Conservation (phyloP, 179 eudicot species). For the Amaranthus tricolor region DNA sequence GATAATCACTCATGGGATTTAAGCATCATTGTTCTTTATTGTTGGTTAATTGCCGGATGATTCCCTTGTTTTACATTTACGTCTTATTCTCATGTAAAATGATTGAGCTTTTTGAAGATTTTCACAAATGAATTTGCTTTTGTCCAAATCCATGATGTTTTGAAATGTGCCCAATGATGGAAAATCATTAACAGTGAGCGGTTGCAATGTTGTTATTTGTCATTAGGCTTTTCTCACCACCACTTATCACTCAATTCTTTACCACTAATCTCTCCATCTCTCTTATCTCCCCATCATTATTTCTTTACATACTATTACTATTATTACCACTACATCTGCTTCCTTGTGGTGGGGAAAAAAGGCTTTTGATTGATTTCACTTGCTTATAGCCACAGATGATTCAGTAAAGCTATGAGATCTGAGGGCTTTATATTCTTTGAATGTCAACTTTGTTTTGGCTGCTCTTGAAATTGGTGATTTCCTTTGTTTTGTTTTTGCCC, state of each 20-base stretch:
- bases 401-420: slow-evolving; percentile 17
- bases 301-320: neutral
- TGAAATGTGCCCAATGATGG: slow-evolving; percentile 36
- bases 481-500: too few species aligned
- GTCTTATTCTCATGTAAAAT: neutral
- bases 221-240: slow-evolving; percentile 23
- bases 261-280: neutral
- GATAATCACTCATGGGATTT: neutral
- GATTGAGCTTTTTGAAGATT: neutral
- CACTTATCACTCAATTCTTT: neutral
- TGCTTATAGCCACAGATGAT: slow-evolving; percentile 9
- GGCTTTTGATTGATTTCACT: neutral
- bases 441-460: neutral
- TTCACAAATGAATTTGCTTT: neutral
- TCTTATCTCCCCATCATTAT: neutral
- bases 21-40: too few species aligned
- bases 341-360: neutral
- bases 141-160: neutral
- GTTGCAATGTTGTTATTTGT: slow-evolving; percentile 24
- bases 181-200: slow-evolving; percentile 31
- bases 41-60: too few species aligned
- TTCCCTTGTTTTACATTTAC: too few species aligned
- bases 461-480: too few species aligned
- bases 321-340: neutral
- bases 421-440: neutral